Evolutionary conservation across 75 land plant genomes (phyloP).

Genomic region (Selaginella moellendorffii): DNA sequence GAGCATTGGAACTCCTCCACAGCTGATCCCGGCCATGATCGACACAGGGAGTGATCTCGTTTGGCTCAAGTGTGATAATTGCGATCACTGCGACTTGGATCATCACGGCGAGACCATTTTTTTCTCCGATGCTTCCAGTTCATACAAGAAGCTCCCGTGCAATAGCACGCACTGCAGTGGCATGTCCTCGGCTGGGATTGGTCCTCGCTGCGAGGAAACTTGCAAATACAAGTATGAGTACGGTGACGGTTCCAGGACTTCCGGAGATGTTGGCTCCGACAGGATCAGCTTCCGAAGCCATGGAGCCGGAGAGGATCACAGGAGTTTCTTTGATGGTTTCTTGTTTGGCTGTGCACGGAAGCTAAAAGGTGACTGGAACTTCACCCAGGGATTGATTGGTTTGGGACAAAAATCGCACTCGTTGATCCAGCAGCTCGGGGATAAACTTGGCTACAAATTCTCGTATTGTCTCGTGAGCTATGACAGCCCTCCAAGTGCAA

Average conservation of each 20-base stretch:
- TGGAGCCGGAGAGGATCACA: conserved; percentile 11
- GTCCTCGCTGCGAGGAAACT: neutral
- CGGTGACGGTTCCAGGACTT: conserved; percentile 41
- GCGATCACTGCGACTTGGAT: neutral
- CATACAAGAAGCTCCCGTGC: neutral
- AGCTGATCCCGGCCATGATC: neutral
- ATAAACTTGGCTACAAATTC: neutral
- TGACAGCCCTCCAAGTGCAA: neutral
- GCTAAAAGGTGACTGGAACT: neutral
- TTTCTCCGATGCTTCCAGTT: neutral
- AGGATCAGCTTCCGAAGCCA: conserved; percentile 31
- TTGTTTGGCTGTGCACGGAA: neutral
- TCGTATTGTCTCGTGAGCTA: neutral
- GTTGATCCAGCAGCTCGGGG: neutral
- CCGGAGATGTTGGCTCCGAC: conserved; percentile 36
- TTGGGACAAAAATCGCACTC: neutral
- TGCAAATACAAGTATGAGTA: conserved; percentile 40
- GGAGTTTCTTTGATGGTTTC: neutral
- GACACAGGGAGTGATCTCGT: neutral
- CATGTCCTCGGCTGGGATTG: neutral
- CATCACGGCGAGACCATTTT: no score
- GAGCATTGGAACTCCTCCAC: neutral
- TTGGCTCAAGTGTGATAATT: neutral
- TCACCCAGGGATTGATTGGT: neutral
- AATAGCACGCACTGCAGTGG: neutral